Conservation (phyloP, 768 basidiomycete species). For the Leccinellum albellum region DNA sequence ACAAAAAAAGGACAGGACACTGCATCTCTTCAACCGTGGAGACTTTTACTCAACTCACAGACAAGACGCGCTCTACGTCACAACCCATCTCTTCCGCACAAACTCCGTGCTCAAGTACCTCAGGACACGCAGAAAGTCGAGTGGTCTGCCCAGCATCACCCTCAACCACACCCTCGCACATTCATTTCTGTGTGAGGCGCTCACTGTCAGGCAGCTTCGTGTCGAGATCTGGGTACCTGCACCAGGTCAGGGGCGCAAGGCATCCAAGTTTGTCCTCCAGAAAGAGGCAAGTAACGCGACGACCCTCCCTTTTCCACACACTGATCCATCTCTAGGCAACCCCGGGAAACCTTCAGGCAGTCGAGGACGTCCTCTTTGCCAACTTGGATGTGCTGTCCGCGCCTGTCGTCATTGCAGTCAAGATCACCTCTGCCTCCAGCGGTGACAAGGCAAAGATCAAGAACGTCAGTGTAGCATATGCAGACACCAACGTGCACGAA, state of each 20-base stretch:
- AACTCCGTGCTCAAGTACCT: conserved; percentile 92
- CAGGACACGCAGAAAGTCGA: conserved; percentile 56
- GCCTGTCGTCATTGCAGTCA: conserved; percentile 88
- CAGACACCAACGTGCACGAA: conserved; percentile 80
- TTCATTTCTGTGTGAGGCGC: conserved; percentile 78
- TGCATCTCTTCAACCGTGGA: conserved; percentile 83
- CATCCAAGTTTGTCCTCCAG: conserved; percentile 68
- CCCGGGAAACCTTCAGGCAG: conserved; percentile 65
- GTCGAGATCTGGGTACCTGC: conserved; percentile 89
- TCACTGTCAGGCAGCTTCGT: conserved; percentile 85
- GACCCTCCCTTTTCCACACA: no score
- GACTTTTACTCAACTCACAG: conserved; percentile 90
- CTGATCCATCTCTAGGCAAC: conserved; percentile 50
- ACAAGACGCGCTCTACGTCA: conserved; percentile 82
- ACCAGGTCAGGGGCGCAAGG: conserved; percentile 69
- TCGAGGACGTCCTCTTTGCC: conserved; percentile 83
- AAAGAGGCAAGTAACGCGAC: conserved; percentile 58
- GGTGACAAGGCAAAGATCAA: conserved; percentile 59
- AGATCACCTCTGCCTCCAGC: conserved; percentile 55
- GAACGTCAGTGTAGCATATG: conserved; percentile 84
- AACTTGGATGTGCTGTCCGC: conserved; percentile 76
- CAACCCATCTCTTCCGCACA: conserved; percentile 78
- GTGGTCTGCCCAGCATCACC: conserved; percentile 71
- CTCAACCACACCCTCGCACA: conserved; percentile 77
- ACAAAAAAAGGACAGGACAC: conserved; percentile 66